These are phyloP conservation scores for Yamadazyma kitorensis DNA, from an alignment of 805 yeast genomes.

Conservation along the genomic window DNA sequence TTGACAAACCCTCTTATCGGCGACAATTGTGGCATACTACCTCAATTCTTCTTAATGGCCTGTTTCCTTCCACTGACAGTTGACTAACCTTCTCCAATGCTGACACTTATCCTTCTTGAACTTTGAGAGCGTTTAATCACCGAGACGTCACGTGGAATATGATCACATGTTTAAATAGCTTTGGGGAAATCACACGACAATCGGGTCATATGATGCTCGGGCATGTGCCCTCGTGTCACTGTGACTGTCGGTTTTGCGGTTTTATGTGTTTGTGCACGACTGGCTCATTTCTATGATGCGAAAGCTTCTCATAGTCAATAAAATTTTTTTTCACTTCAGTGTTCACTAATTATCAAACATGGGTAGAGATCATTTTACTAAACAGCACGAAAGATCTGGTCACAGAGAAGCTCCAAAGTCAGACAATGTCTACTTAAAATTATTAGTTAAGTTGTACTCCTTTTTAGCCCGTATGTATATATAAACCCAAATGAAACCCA, in stretches of 20 bases:
- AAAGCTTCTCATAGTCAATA: too few species aligned
- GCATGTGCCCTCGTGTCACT: too few species aligned
- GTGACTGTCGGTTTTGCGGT: too few species aligned
- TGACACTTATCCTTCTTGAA: too few species aligned
- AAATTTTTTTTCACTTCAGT: slow-evolving; percentile 4
- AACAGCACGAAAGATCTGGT: slow-evolving; percentile 93
- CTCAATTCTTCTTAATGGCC: background rate
- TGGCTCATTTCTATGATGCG: too few species aligned
- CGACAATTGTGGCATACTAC: slow-evolving; percentile 22
- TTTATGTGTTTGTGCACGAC: too few species aligned
- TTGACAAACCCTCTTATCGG: slow-evolving; percentile 42
- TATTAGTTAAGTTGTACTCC: slow-evolving; percentile 96
- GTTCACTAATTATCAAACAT: slow-evolving; percentile 33
- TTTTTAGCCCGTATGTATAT: slow-evolving; percentile 96
- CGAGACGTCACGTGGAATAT: too few species aligned
- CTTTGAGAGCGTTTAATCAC: too few species aligned
- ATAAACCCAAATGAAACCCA: slow-evolving; percentile 1
- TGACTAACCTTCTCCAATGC: background rate
- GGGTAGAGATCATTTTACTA: slow-evolving; percentile 97
- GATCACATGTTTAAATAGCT: too few species aligned
- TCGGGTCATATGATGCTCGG: too few species aligned
- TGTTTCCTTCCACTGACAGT: slow-evolving; percentile 1
- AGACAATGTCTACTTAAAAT: slow-evolving; percentile 97
- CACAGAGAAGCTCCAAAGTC: slow-evolving; percentile 99
- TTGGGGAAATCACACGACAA: too few species aligned